Conservation (phyloP, 2,329 filamentous ascomycete genomes). For the Aspergillus neoniger region DNA sequence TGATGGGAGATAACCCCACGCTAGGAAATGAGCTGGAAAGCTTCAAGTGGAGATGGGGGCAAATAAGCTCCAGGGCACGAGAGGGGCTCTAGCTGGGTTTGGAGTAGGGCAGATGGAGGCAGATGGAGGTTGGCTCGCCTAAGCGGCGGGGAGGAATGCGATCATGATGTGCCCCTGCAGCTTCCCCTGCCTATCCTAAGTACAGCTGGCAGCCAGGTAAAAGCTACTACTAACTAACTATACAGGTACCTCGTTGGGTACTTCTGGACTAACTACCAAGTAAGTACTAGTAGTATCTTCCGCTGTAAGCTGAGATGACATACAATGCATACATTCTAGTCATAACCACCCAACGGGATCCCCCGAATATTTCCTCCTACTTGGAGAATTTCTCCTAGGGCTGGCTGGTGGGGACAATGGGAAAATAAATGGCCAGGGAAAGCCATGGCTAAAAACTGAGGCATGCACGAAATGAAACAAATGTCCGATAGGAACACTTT, state of each 20-base stretch:
- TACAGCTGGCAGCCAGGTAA: not conserved
- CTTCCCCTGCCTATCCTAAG: not conserved
- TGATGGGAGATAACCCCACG: not conserved
- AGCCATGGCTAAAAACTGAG: not conserved
- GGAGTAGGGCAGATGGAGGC: not conserved
- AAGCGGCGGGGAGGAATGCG: not conserved
- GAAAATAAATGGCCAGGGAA: not conserved
- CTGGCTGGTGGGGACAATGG: not conserved
- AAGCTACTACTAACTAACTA: no score
- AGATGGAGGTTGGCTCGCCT: not conserved
- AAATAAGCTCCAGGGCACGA: not conserved
- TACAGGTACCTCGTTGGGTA: no score
- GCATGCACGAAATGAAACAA: not conserved
- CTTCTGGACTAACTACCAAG: no score
- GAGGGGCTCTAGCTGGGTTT: slow-evolving; percentile 2
- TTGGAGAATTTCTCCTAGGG: not conserved
- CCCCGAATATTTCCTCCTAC: no score
- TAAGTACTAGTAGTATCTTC: no score
- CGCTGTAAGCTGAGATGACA: no score
- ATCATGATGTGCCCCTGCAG: not conserved
- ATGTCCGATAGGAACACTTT: not conserved
- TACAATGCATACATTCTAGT: no score
- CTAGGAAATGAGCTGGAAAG: not conserved
- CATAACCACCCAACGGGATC: no score
- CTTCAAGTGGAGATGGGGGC: slow-evolving; percentile 4